A percentile compares a stretch with the other conserved stretches of the same genome.
phyloP scores from a whole-genome alignment of 108 stramenopile genomes.

The Phaeodactylum tricornutum region DNA sequence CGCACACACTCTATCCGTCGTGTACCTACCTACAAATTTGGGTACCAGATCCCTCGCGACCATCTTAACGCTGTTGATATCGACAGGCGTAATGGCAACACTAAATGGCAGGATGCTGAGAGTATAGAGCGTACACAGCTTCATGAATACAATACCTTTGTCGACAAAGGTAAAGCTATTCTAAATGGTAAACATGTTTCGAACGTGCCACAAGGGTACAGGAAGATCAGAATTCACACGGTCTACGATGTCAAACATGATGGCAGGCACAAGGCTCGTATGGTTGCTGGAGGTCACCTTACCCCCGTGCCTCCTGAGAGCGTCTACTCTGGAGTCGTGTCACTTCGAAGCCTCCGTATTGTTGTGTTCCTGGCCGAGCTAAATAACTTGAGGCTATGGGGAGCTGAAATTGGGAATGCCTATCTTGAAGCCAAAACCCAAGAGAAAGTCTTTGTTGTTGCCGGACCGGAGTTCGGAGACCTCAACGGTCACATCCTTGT shows the following conservation, averaged over 20 bases:
- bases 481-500: slow-evolving; percentile 2
- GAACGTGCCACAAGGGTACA: slow-evolving; percentile 7
- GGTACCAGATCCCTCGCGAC: slow-evolving; percentile 12
- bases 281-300: slow-evolving; percentile 23
- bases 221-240: slow-evolving; percentile 20
- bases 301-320: slow-evolving; percentile 16
- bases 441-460: slow-evolving; percentile 13
- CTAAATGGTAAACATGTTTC: slow-evolving; percentile 5
- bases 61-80: slow-evolving; percentile 5
- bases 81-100: slow-evolving; percentile 13
- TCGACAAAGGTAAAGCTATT: slow-evolving; percentile 14
- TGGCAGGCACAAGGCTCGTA: slow-evolving; percentile 18
- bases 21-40: slow-evolving; percentile 11
- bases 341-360: slow-evolving; percentile 5
- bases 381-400: slow-evolving; percentile 4
- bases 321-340: slow-evolving; percentile 21
- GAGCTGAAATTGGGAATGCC: slow-evolving; percentile 14
- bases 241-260: slow-evolving; percentile 33
- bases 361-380: slow-evolving; percentile 9
- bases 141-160: slow-evolving; percentile 19
- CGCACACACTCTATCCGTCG: not conserved
- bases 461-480: slow-evolving; percentile 16
- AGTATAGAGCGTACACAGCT: slow-evolving; percentile 10
- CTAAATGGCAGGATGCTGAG: slow-evolving; percentile 13
- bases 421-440: slow-evolving; percentile 9